These are phyloP conservation scores for Colletotrichum sp. DNA, from an alignment of 2,329 filamentous ascomycete species.

Conservation along the genomic window DNA sequence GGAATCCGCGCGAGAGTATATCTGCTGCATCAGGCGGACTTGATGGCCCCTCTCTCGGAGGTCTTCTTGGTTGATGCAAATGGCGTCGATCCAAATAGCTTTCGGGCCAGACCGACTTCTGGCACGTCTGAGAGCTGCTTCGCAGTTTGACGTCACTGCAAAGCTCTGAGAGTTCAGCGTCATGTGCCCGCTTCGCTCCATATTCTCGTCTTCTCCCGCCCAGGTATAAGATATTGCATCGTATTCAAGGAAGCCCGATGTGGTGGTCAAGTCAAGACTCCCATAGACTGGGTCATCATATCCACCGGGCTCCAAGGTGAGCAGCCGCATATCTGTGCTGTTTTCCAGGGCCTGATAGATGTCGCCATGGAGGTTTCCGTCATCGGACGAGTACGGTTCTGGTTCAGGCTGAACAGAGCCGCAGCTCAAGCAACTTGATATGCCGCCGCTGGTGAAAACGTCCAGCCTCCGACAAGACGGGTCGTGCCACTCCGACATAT, in stretches of 20 bases:
- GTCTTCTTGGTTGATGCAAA: constrained; percentile 25
- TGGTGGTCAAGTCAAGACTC: background rate
- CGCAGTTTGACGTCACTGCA: background rate
- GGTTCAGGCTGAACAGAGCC: background rate
- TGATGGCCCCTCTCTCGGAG: constrained; percentile 19
- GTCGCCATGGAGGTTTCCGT: background rate
- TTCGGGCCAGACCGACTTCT: background rate
- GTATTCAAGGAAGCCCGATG: constrained; percentile 20
- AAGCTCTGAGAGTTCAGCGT: background rate
- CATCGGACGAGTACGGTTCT: fast-evolving
- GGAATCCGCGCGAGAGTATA: background rate
- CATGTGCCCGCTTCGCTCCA: background rate
- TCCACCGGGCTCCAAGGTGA: background rate
- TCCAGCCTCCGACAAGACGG: background rate
- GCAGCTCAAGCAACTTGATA: background rate
- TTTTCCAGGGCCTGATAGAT: background rate
- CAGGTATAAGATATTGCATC: constrained; percentile 42
- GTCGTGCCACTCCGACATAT: background rate
- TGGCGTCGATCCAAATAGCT: constrained; percentile 22
- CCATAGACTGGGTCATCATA: background rate
- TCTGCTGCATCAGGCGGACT: constrained; percentile 21
- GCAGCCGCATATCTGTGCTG: background rate
- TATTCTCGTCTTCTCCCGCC: constrained; percentile 25
- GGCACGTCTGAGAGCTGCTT: background rate
- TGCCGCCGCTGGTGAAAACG: fast-evolving